Conservation (phyloP, 805 yeast species). For the Yarrowia divulgata region DNA sequence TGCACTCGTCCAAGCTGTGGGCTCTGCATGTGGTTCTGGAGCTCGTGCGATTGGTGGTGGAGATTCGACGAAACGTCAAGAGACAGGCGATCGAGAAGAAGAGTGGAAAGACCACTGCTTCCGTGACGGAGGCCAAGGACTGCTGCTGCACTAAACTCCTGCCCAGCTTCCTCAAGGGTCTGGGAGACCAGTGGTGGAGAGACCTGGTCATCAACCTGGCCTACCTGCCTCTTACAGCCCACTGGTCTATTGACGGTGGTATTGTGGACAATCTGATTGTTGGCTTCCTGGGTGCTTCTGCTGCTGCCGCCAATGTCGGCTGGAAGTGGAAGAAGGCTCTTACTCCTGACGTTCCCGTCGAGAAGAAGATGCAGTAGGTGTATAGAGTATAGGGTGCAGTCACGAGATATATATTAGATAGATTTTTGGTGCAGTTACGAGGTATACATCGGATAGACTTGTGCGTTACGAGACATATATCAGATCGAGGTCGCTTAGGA, state of each 20-base stretch:
- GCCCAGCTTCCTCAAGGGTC: conserved; percentile 23
- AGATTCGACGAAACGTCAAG: conserved; percentile 41
- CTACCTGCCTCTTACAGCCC: conserved; percentile 54
- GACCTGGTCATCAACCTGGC: conserved; percentile 50
- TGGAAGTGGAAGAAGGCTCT: conserved; percentile 43
- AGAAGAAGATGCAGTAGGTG: conserved; percentile 30
- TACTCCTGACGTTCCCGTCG: conserved; percentile 17
- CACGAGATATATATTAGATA: neutral
- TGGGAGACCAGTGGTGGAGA: conserved; percentile 40
- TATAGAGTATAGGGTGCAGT: neutral
- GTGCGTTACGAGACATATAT: too few relatives aligned
- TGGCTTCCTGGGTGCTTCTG: conserved; percentile 53
- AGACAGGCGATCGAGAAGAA: conserved; percentile 41
- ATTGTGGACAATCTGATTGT: conserved; percentile 49
- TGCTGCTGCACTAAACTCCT: conserved; percentile 18
- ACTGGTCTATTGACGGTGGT: conserved; percentile 54
- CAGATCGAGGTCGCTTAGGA: too few relatives aligned
- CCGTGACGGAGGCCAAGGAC: conserved; percentile 8
- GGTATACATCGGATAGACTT: too few relatives aligned
- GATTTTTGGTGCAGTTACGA: neutral
- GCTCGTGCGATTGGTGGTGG: conserved; percentile 43
- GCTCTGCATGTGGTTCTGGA: conserved; percentile 51
- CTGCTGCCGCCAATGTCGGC: conserved; percentile 45
- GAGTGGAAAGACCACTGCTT: conserved; percentile 11
- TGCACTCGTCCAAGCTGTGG: conserved; percentile 50